These are phyloP conservation scores for Solidago caesia DNA, from an alignment of 129 eudicot genomes.

Conservation along the genomic window DNA sequence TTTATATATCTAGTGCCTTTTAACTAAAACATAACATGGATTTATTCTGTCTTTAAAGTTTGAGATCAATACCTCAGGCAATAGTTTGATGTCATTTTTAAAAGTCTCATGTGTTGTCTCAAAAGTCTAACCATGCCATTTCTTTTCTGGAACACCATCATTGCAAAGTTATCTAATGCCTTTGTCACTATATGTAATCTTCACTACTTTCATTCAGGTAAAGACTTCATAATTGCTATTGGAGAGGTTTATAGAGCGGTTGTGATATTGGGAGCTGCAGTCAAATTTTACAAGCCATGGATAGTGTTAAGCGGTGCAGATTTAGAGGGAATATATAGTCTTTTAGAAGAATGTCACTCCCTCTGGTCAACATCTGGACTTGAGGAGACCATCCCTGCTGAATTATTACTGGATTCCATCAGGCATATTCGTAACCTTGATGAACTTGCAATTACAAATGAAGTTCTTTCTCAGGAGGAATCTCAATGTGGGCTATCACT, in stretches of 20 bases:
- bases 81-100: neutral
- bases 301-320: conserved; percentile 39
- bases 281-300: conserved; percentile 70
- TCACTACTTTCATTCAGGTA: conserved; percentile 40
- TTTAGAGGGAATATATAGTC: conserved; percentile 29
- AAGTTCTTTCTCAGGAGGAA: conserved; percentile 36
- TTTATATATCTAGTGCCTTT: neutral
- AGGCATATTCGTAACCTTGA: conserved; percentile 50
- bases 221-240: conserved; percentile 50
- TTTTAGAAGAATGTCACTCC: conserved; percentile 65
- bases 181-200: conserved; percentile 6
- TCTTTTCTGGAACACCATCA: neutral
- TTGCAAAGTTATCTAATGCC: neutral
- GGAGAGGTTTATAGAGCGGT: conserved; percentile 82
- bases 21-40: neutral
- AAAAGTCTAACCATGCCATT: neutral
- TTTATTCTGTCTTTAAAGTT: neutral
- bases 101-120: neutral
- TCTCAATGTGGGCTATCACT: conserved; percentile 59
- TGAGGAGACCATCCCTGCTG: conserved; percentile 47
- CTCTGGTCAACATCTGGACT: conserved; percentile 74
- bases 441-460: conserved; percentile 36
- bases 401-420: conserved; percentile 52
- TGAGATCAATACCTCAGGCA: neutral
- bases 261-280: conserved; percentile 55